A percentile compares a stretch with the other conserved stretches of the same genome.
phyloP scores from a whole-genome alignment of 2,329 filamentous ascomycete species.

The Pseudogymnoascus sp. region DNA sequence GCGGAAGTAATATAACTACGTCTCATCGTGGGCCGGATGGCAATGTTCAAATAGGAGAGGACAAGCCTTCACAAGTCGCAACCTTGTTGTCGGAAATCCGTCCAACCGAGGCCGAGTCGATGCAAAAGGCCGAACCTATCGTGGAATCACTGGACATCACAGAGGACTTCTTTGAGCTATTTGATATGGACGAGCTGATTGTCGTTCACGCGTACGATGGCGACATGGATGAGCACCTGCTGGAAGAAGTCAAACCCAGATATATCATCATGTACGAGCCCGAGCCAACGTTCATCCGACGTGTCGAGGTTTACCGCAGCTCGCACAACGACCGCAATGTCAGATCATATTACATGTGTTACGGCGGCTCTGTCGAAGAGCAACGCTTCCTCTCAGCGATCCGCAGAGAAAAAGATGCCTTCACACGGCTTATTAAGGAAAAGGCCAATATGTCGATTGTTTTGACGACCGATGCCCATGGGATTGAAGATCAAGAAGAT shows the following conservation, averaged over 20 bases:
- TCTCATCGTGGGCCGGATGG: slow-evolving; percentile 63
- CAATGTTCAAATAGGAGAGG: slow-evolving; percentile 70
- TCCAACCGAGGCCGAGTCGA: slow-evolving; percentile 68
- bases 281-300: slow-evolving; percentile 85
- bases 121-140: slow-evolving; percentile 68
- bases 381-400: slow-evolving; percentile 86
- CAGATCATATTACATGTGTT: slow-evolving; percentile 94
- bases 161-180: slow-evolving; percentile 87
- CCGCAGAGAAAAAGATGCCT: slow-evolving; percentile 91
- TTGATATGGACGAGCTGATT: slow-evolving; percentile 82
- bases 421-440: slow-evolving; percentile 90
- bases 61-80: slow-evolving; percentile 75
- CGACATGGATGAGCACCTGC: slow-evolving; percentile 91
- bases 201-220: slow-evolving; percentile 91
- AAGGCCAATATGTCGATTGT: slow-evolving; percentile 88
- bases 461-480: slow-evolving; percentile 64
- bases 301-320: slow-evolving; percentile 91
- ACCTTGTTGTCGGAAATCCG: slow-evolving; percentile 76
- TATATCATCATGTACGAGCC: slow-evolving; percentile 99
- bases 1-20: slow-evolving; percentile 50
- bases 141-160: slow-evolving; percentile 80
- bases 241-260: slow-evolving; percentile 86
- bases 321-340: slow-evolving; percentile 87
- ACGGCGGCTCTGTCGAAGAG: slow-evolving; percentile 89
- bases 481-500: slow-evolving; percentile 75